Evolutionary conservation across 345 rosid species (phyloP), one percentile per base, ranked within the genome.

Genomic region (Lepidium didymum): DNA sequence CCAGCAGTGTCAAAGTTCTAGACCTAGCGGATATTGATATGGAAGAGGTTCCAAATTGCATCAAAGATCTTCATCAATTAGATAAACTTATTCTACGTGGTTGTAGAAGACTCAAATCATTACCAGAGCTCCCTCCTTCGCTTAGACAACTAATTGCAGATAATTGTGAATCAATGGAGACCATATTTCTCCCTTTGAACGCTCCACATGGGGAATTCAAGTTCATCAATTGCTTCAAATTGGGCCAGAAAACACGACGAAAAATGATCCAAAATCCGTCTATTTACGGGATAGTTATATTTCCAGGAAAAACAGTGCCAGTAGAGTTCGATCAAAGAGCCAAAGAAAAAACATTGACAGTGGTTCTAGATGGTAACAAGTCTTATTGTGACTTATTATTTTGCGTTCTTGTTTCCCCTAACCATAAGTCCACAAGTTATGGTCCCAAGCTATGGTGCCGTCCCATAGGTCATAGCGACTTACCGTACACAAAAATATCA

Each of bases 31-130:
- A 25, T 5, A 0, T 14, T 8, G 50, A 16, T 16, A 37, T 68
- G 8, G 33, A 57, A 27, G 58, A 0, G 50, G 10, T 57, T 23
- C 11, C 65, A 14, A 31, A 57, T 11, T 57, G 65, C 11, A 57
- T 68, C 7, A 57, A 57, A 25, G 40, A 0, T 49, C 64, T 46
- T 57, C 56, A 11, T 19, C 1, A 0, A 41, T 7, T 68, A 25
- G 0, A 16, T 0, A 0, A 0, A 1, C 41, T 68, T 8, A 0
- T 10, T 25, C 11, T 68, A 46, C 1, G 5, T 25, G 8, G 57
- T 21, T 68, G 21, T 19, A 19, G 21, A 19, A 19, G 21, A 19
- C 21, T 19, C 21, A 19, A 19, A 19, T 19, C 21, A 19, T 19
- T 19, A 19, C 21, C 21, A 19, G 21, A 19, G 21, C 21, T 19